Evolutionary conservation across 2,329 filamentous ascomycete genomes (phyloP), one percentile per base, ranked within the genome.

Genomic region (Penicillium polonicum): DNA sequence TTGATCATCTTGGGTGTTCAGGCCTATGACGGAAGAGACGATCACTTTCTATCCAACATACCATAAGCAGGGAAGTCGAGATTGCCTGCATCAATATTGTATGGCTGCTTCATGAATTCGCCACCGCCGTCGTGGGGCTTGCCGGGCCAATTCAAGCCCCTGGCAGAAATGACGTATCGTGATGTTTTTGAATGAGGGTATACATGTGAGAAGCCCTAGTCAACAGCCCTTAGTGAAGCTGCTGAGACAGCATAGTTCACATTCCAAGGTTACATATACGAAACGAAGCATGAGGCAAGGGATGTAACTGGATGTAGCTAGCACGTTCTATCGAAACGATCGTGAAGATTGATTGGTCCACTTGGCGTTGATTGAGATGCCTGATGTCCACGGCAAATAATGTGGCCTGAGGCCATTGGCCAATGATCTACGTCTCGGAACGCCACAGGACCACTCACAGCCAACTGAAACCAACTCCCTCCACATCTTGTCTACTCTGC

Each of bases 91-190:
- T 12, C 29, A 2, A 39, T 23, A 13, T 46, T 50, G 35, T 43
- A 13, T 29, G 12, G 29, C 36, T 36, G 12, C 29, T n/a, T 36
- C 23, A 35, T 42, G n/a, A 13, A 51, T 35, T 52, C 9, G 55
- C 55, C 55, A 57, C 55, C 10, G n/a, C 33, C 55, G 42, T 57
- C 42, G 53, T 57, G 6, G n/a, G 46, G 48, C 39, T 44, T 46
- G 13, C 36, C 12, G 44, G 31, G 35, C 35, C 46, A 52, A n/a
- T 23, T n/a, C 3, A 27, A 41, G 35, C 46, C 38, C 39, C 15
- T 51, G 42, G 6, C 41, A 42, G 17, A 44, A 35, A 46, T 57
- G 54, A 44, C 54, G 54, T 33, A 27, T 35, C 0, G 13, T 10
- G 8, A n/a, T 4, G 19, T 19, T 48, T 43, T 38, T n/a, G 3